Evolutionary conservation across 306 rosid species (phyloP), one percentile per base, ranked within the genome.

Genomic region (Quercus dentata): DNA sequence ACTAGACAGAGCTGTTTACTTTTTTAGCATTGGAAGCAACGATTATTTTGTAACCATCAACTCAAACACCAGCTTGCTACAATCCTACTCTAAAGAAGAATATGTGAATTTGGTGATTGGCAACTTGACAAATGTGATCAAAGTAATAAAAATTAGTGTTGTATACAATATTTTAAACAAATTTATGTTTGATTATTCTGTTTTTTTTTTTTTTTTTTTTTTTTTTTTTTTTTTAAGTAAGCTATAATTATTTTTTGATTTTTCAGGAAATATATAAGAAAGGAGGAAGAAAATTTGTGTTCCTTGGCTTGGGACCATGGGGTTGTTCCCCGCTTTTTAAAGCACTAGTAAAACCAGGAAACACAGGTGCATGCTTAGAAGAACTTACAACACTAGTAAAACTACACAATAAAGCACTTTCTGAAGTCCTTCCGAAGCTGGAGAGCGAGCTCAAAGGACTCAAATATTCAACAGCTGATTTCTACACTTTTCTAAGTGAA

Each of bases 371-470:
- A 21, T 86, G 83, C 18, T 18, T 71, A 1, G 83, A 86, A 35
- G 76, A 80, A 33, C 35, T 46, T 19, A 71, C 68, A 6, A 59
- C 82, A 25, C 69, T 77, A 17, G 62, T 79, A 2, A 30, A 75
- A 78, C 81, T 80, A n/a, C 89, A 80, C 71, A 83, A 77, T 33
- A 55, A 27, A 71, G 76, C 57, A 49, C 73, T 80, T 44, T 11
- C 59, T 46, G 69, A 74, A 52, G 79, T 59, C 49, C 83, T 86
- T 4, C 71, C 20, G 1, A 76, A 25, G 10, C 77, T 83, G 7
- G 64, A 71, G 21, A 73, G n/a, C 15, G n/a, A 57, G n/a, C 63
- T 57, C 25, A 57, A 57, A 21, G 63, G 63, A 57, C 19, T 57
- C n/a, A 57, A 21, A 57, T 18, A 57, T 21, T 57, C 63, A 57